Conservation (phyloP, 2,329 filamentous ascomycete species). For the Cercospora citrullina region DNA sequence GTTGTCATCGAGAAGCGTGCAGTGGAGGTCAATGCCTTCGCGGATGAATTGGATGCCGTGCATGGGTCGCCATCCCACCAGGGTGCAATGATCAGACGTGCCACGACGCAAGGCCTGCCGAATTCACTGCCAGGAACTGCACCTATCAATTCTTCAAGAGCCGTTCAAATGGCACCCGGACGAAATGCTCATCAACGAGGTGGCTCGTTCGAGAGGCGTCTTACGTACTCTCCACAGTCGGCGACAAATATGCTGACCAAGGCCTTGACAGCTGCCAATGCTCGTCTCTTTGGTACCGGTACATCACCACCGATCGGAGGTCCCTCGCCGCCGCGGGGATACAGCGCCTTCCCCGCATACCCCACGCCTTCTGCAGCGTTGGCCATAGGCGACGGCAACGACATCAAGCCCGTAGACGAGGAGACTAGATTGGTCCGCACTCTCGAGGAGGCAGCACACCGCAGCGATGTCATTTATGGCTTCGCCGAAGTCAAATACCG, state of each 20-base stretch:
- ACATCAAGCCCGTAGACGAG: conserved; percentile 67
- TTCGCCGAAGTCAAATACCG: conserved; percentile 99
- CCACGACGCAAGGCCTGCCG: conserved; percentile 74
- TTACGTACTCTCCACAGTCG: conserved; percentile 70
- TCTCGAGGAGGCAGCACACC: conserved; percentile 88
- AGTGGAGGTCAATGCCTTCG: conserved; percentile 95
- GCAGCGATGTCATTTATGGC: conserved; percentile 93
- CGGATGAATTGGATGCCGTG: conserved; percentile 84
- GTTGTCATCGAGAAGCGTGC: conserved; percentile 93
- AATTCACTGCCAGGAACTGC: conserved; percentile 69
- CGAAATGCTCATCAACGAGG: conserved; percentile 71
- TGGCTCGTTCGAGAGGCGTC: conserved; percentile 78
- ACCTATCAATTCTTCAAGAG: conserved; percentile 60
- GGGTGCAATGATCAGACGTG: conserved; percentile 68
- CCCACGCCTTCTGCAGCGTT: conserved; percentile 68
- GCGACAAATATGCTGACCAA: conserved; percentile 91
- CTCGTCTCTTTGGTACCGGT: conserved; percentile 66
- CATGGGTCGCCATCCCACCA: conserved; percentile 55
- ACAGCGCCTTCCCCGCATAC: conserved; percentile 82
- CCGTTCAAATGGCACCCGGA: conserved; percentile 71
- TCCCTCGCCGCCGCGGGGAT: conserved; percentile 71
- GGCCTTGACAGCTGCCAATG: conserved; percentile 89
- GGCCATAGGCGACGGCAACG: conserved; percentile 59
- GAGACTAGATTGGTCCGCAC: conserved; percentile 74
- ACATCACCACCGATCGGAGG: conserved; percentile 65